Evolutionary conservation across 2,329 filamentous ascomycete genomes (phyloP), one percentile per base, ranked within the genome.

Genomic region (Dendrostoma leiphaemia): DNA sequence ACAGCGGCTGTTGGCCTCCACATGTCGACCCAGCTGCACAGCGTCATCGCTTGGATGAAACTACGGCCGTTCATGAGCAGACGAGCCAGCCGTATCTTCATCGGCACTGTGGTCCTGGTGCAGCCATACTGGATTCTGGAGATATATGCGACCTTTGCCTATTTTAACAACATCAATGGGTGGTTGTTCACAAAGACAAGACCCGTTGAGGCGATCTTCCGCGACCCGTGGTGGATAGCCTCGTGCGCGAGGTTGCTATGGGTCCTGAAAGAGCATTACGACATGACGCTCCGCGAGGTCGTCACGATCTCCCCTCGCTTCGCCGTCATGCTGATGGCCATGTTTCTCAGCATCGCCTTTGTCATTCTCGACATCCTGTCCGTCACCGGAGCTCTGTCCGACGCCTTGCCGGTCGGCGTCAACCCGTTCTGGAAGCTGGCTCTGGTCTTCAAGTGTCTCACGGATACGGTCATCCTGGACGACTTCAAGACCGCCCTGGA

Each of bases 151-250:
- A 86, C 86, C 55, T 87, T 85, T 59, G 71, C 82, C 6, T 88
- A 82, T 65, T 87, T 85, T 66, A 54, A 53, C 54, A 53, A 48
- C 35, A 49, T 54, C 24, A 37, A 51, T 38, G 35, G 28, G 41
- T 17, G 40, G 24, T 37, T 57, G 15, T 57, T 57, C 24, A 12
- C 38, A 8, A 44, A 17, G 19, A 57, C 55, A 5, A 31, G 49
- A 21, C 54, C 47, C 28, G 45, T 57, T 53, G 48, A 59, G 47
- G 37, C 53, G 15, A 21, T 38, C 24, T 48, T 37, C 9, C 29
- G 78, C 9, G 84, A 88, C 59, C 84, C 84, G 0, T 88, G 84
- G 84, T 88, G 84, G 84, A 77, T 88, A 17, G 83, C 84, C 59
- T 85, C 83, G 0, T 80, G 78, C 2, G 61, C 77, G 56, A 81